A percentile compares a stretch with the other conserved stretches of the same genome.
Conservation (phyloP, 2,329 filamentous ascomycete genomes). For the Alternaria gansuensis region DNA sequence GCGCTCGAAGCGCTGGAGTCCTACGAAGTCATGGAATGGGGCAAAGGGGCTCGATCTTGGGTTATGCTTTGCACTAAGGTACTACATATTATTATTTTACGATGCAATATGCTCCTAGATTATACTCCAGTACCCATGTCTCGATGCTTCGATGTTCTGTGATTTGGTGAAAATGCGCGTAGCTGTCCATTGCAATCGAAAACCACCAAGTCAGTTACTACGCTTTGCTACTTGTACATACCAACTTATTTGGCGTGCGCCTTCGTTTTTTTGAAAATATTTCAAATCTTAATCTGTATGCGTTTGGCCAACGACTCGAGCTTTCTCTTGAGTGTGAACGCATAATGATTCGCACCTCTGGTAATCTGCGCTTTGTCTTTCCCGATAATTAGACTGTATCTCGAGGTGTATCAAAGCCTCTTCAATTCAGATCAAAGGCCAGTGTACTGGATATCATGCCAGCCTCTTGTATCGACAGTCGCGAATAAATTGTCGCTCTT, state of each 20-base stretch:
- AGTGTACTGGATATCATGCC: neutral
- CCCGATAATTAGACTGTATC: neutral
- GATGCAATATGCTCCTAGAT: neutral
- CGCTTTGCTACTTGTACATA: neutral
- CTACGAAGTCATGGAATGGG: neutral
- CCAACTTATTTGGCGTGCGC: neutral
- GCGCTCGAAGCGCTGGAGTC: conserved; percentile 3
- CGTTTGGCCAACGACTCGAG: neutral
- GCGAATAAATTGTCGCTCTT: neutral
- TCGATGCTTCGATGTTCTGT: neutral
- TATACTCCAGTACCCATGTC: neutral
- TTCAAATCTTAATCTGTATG: neutral
- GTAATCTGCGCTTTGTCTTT: neutral
- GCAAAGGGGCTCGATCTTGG: neutral
- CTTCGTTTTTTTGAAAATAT: neutral
- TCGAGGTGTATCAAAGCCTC: neutral
- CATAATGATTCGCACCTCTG: neutral
- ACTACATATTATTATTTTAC: neutral
- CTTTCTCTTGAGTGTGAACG: neutral
- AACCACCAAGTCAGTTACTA: neutral
- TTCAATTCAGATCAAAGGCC: too few relatives aligned
- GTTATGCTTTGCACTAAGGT: neutral
- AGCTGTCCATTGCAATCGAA: neutral
- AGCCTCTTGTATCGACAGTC: neutral
- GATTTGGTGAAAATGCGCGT: neutral